Conservation (phyloP, 768 basidiomycete genomes). For the Termitomyces eurrhizus region DNA sequence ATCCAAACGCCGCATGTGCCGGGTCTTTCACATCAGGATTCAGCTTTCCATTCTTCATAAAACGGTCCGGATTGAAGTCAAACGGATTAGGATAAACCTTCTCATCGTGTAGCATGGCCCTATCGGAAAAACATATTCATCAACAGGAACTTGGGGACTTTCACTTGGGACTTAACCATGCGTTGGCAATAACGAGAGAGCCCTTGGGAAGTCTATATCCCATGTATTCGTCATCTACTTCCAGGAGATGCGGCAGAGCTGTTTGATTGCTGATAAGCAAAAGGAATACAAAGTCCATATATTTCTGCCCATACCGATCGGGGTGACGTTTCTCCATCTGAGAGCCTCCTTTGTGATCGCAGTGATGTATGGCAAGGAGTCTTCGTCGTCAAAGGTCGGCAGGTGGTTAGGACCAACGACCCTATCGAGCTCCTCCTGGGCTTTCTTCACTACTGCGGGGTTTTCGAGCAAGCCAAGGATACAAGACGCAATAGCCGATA, state of each 20-base stretch:
- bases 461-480: constrained; percentile 24
- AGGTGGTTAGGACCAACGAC: constrained; percentile 25
- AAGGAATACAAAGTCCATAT: neutral
- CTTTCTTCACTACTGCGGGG: too few species aligned
- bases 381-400: constrained; percentile 26
- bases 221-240: too few species aligned
- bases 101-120: constrained; percentile 32
- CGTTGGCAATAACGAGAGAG: constrained; percentile 16
- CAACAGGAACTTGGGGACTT: neutral
- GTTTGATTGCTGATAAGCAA: neutral
- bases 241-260: constrained; percentile 13
- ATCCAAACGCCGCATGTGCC: too few species aligned
- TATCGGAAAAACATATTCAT: constrained; percentile 8
- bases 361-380: constrained; percentile 26
- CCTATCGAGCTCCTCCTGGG: constrained; percentile 22
- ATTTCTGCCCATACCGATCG: constrained; percentile 17
- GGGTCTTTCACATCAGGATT: constrained; percentile 20
- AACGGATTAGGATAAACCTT: constrained; percentile 27
- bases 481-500: constrained; percentile 19
- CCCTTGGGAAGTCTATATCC: too few species aligned
- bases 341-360: constrained; percentile 31
- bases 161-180: constrained; percentile 21
- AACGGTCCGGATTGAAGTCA: constrained; percentile 1
- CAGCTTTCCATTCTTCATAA: too few species aligned
- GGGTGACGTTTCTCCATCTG: constrained; percentile 22